Evolutionary conservation across 108 stramenopile species (phyloP).

Genomic region (Discostella pseudostelligera): DNA sequence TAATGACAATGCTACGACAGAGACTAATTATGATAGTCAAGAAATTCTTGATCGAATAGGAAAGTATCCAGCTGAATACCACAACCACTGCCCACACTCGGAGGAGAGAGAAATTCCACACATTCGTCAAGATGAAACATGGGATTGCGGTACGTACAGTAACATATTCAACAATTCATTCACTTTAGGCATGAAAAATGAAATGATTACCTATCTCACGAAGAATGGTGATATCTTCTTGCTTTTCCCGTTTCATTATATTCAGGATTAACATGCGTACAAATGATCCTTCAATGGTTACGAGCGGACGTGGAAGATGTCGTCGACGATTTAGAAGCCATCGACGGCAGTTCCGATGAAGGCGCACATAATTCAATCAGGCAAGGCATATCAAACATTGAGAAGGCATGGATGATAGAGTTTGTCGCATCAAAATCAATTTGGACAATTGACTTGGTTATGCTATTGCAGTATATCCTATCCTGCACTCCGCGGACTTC

Average conservation of each 20-base stretch:
- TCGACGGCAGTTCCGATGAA: slow-evolving; percentile 1
- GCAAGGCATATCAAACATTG: slow-evolving; percentile 1
- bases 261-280: slow-evolving; percentile 53
- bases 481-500: neutral
- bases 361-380: neutral
- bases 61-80: neutral
- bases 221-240: neutral
- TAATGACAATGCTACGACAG: neutral
- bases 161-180: neutral
- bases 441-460: slow-evolving; percentile 79
- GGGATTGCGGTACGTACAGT: slow-evolving; percentile 68
- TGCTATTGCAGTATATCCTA: slow-evolving; percentile 45
- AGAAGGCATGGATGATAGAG: slow-evolving; percentile 32
- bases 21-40: neutral
- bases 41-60: slow-evolving; percentile 6
- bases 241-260: neutral
- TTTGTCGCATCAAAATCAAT: slow-evolving; percentile 61
- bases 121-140: slow-evolving; percentile 52
- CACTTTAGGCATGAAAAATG: neutral
- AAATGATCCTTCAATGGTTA: slow-evolving; percentile 60
- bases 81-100: neutral
- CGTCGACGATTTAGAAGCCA: neutral
- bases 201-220: too few relatives aligned
- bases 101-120: slow-evolving; percentile 24
- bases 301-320: neutral